A percentile compares a stretch with the other conserved stretches of the same genome.
These are phyloP conservation scores for Megacollybia marginata DNA, from an alignment of 768 basidiomycete genomes.

Conservation along the genomic window DNA sequence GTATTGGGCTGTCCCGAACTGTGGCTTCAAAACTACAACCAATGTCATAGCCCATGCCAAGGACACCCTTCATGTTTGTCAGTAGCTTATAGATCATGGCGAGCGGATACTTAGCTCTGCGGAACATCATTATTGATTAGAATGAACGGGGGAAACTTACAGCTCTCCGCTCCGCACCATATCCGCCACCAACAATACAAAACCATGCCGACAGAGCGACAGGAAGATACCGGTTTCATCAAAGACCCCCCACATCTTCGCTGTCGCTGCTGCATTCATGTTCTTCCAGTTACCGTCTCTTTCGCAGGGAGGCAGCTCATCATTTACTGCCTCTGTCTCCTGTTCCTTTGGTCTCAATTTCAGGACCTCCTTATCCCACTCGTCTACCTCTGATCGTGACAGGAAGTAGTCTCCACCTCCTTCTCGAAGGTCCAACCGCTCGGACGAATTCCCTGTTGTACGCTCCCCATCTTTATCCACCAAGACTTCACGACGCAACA, in stretches of 20 bases:
- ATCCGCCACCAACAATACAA: constrained; percentile 1
- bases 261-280: constrained; percentile 1
- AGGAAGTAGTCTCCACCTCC: constrained; percentile 5
- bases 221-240: constrained; percentile 5
- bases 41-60: neutral
- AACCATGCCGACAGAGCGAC: constrained; percentile 2
- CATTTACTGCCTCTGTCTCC: neutral
- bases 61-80: too few relatives aligned
- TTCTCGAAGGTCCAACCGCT: neutral
- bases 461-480: too few relatives aligned
- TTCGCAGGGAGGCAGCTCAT: neutral
- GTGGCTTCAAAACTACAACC: neutral
- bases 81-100: too few relatives aligned
- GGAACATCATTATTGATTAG: too few relatives aligned
- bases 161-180: constrained; percentile 2
- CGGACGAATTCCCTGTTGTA: neutral
- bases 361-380: neutral
- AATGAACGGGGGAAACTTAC: neutral
- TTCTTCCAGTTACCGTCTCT: constrained; percentile 4
- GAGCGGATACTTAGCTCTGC: too few relatives aligned
- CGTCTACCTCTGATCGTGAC: constrained; percentile 2
- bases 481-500: too few relatives aligned
- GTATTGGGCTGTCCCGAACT: neutral
- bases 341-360: constrained; percentile 1
- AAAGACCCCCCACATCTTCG: constrained; percentile 1